Base-by-base conservation (phyloP, 83 land plant species). In the Picea engelmannii region DNA sequence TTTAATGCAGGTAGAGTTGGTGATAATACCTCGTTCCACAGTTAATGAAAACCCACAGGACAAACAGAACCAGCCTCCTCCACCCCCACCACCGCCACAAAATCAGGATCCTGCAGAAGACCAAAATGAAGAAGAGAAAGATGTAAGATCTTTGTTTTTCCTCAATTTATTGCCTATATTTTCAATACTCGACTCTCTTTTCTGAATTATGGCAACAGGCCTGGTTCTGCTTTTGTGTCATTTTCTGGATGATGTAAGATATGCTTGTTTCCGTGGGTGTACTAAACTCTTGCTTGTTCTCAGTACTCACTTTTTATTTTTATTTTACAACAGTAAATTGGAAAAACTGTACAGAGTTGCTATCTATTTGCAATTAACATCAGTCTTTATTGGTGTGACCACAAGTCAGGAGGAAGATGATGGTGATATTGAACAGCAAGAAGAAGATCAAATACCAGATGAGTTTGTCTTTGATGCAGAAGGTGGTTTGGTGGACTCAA, bases 401-500 rank as follows among this genome's bases (percentile, higher is more conserved):
- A n/a, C 62, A 60, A 23, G 2, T 38, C 81, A 96, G 93, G 93
- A 93, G 59, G 83, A 88, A 15, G 96, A 96, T 38, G 88, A 94
- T 66, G 93, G 92, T 25, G 90, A 95, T 44, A 91, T 93, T 20
- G 88, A 95, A 82, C 94, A 97, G 65, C 85, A 97, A 63, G 90
- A 96, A 76, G 89, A 95, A 75, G 88, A 87, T 62, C 95, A 97
- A 89, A 85, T 97, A 35, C 99, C 99, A 44, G 99, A 95, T 77
- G 98, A 97, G 78, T 97, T 97, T 79, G 92, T 97, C n/a, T 95
- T 97, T 91, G 99, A 97, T 91, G 98, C 98, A n/a, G 99, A 97
- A 88, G 99, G 99, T 44, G 99, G 99, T 42, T 64, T 97, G 38
- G 94, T 94, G 20, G 99, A 97, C 87, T 93, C 95, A 69, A 95